Evolutionary conservation across 2,329 filamentous ascomycete species (phyloP), one percentile per base, ranked within the genome.

Genomic region (Didymella glomerata): DNA sequence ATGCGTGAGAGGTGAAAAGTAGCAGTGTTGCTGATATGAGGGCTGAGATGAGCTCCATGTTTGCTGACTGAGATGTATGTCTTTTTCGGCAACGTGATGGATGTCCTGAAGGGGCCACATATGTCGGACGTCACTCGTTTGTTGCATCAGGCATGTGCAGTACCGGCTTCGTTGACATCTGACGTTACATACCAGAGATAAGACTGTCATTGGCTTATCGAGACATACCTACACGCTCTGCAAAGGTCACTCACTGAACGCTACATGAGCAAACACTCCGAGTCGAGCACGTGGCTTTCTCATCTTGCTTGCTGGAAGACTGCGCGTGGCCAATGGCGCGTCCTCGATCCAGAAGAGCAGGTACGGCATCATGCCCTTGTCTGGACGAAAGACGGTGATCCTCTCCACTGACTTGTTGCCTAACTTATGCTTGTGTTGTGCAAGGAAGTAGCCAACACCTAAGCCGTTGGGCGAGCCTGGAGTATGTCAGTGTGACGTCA

Each of bases 261-360:
- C n/a, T 24, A 49, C 2, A 49, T 24, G 28, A 20, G 7, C 45
- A 40, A 16, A 18, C 24, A 11, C 6, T 49, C n/a, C 30, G 2
- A 42, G 6, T 8, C 36, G 14, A 24, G 38, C 11, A 41, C 34
- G 47, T 13, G 22, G 27, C 41, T 24, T 40, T 13, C 41, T 46
- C 30, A 24, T 22, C 30, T 46, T 46, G 3, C 18, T 40, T 7
- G 9, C 1, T 22, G 45, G n/a, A 2, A 36, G 16, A 13, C 30
- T 34, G 2, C 22, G 27, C 6, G 40, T 45, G 5, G 51, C 36
- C 36, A 48, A 16, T 28, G 40, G 54, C 2, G 49, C 44, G 18
- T 64, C 48, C 7, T 57, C 50, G n/a, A 64, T 36, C 42, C 52
- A 63, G 18, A 66, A 62, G 14, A 66, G 48, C 30, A 64, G 47